phyloP scores from a whole-genome alignment of 306 rosid genomes.

The Dalbergia cultrata region DNA sequence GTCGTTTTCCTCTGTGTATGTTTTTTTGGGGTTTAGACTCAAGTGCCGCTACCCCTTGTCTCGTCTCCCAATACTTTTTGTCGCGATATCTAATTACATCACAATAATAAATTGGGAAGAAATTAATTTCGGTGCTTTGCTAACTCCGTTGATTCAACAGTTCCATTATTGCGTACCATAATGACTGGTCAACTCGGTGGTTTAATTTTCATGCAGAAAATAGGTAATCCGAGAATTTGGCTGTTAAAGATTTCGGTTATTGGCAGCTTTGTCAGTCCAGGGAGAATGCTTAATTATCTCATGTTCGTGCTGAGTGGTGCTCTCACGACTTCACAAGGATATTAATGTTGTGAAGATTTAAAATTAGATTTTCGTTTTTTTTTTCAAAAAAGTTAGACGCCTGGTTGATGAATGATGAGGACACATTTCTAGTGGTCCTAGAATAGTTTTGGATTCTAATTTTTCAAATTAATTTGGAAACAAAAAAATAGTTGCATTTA shows the following conservation, averaged over 20 bases:
- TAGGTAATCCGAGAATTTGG: background rate
- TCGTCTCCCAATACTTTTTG: constrained; percentile 20
- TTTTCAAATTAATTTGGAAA: too few relatives aligned
- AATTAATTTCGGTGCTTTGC: constrained; percentile 8
- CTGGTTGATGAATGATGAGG: too few relatives aligned
- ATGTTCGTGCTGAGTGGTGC: background rate
- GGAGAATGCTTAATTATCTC: background rate
- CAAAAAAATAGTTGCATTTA: too few relatives aligned
- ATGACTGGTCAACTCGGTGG: constrained; percentile 1
- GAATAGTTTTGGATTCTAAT: too few relatives aligned
- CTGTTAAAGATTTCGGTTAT: background rate
- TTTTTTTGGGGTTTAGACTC: background rate
- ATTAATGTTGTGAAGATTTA: background rate
- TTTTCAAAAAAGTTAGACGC: too few relatives aligned
- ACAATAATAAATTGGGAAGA: background rate
- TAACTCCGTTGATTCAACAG: background rate
- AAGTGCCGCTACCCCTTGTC: constrained; percentile 1
- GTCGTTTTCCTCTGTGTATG: constrained; percentile 40
- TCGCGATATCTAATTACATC: background rate
- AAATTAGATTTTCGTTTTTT: background rate
- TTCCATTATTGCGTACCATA: constrained; percentile 19
- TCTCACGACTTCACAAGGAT: background rate
- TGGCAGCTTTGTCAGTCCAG: constrained; percentile 13
- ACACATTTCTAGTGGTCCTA: too few relatives aligned
- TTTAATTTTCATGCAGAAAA: background rate